phyloP scores from a whole-genome alignment of 192 early-diverging fungal species.

The Podila epicladia region DNA sequence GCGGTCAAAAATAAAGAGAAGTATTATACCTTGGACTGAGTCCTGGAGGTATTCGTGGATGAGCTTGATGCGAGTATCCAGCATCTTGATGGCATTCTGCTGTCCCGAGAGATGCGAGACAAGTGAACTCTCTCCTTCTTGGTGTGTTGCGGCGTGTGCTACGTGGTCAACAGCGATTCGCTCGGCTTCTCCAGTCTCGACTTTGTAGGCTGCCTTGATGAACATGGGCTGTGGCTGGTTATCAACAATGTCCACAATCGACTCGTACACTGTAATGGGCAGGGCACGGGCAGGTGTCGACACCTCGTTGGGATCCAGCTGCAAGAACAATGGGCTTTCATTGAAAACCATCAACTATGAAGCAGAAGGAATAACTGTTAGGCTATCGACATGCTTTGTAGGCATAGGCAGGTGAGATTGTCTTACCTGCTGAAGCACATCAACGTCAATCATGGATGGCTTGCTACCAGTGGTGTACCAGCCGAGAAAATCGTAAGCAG shows the following conservation, averaged over 20 bases:
- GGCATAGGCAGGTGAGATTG: not conserved
- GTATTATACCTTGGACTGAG: conserved; percentile 67
- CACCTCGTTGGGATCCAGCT: conserved; percentile 69
- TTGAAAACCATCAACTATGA: conserved; percentile 74
- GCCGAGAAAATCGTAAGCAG: conserved; percentile 82
- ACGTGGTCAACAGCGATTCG: conserved; percentile 90
- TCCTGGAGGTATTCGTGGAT: conserved; percentile 78
- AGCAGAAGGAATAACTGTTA: not conserved
- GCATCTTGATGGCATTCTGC: conserved; percentile 85
- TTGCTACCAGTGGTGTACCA: conserved; percentile 81
- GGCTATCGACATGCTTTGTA: too few relatives aligned
- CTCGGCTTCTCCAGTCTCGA: conserved; percentile 89
- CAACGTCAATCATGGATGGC: conserved; percentile 70
- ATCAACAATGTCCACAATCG: conserved; percentile 72
- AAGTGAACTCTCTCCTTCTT: conserved; percentile 66
- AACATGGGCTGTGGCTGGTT: conserved; percentile 69
- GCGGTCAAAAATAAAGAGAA: not conserved
- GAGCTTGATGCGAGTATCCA: conserved; percentile 74
- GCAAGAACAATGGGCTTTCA: conserved; percentile 80
- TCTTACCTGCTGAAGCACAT: conserved; percentile 79
- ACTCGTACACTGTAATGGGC: conserved; percentile 83
- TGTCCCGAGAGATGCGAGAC: conserved; percentile 76
- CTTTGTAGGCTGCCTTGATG: conserved; percentile 71
- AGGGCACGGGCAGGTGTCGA: conserved; percentile 67
- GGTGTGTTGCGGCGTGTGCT: conserved; percentile 69